Evolutionary conservation across 2,329 filamentous ascomycete genomes (phyloP).

Genomic region (Neurospora sp.): DNA sequence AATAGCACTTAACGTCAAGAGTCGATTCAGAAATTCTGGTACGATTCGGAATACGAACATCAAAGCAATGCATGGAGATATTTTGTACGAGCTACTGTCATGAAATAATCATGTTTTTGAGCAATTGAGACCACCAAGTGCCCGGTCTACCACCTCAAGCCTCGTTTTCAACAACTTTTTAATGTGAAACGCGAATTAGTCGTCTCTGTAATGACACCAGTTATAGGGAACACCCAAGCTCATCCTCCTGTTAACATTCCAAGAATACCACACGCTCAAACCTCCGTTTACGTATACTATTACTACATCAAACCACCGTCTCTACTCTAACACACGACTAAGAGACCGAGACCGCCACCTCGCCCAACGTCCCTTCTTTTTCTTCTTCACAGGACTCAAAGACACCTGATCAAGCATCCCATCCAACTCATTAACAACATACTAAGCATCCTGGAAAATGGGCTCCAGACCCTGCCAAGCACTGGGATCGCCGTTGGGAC

Average conservation of each 20-base stretch:
- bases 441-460: constrained; percentile 42
- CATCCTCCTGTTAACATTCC: neutral
- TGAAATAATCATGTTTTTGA: neutral
- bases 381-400: neutral
- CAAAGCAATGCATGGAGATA: neutral
- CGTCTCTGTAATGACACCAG: neutral
- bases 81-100: neutral
- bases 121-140: neutral
- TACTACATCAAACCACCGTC: neutral
- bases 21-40: neutral
- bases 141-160: neutral
- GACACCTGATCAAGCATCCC: neutral
- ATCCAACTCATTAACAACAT: neutral
- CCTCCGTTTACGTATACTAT: neutral
- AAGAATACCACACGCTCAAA: neutral
- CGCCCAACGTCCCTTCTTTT: neutral
- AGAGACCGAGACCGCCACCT: neutral
- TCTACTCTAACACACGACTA: neutral
- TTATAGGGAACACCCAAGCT: neutral
- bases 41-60: neutral
- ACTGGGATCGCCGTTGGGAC: constrained; percentile 42
- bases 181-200: neutral
- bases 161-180: neutral
- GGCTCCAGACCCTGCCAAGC: constrained; percentile 68
- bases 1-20: neutral